A percentile compares a stretch with the other conserved stretches of the same genome.
Evolutionary conservation across 1,139 yeast species (phyloP).

Genomic region (Saccharomyces hybrid): DNA sequence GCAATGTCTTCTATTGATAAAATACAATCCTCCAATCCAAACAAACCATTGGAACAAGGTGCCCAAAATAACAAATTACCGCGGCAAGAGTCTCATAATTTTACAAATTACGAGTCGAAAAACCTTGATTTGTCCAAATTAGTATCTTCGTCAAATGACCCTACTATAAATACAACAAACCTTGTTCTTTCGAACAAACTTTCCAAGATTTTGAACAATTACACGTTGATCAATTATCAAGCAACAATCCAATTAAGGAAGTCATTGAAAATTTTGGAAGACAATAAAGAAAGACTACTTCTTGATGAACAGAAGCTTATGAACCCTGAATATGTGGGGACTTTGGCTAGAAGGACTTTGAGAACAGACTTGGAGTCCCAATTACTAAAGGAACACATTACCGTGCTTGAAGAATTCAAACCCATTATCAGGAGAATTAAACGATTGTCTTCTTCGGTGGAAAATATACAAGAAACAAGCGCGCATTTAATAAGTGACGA

Average conservation of each 20-base stretch:
- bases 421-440: conserved; percentile 41
- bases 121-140: conserved; percentile 4
- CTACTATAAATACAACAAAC: conserved; percentile 14
- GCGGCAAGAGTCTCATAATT: neutral
- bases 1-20: conserved; percentile 7
- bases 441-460: conserved; percentile 37
- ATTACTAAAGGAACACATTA: conserved; percentile 52
- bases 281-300: conserved; percentile 32
- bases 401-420: conserved; percentile 53
- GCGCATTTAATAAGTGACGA: conserved; percentile 30
- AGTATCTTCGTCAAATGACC: conserved; percentile 1
- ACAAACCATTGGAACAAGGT: neutral
- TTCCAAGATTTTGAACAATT: conserved; percentile 44
- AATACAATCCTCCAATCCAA: neutral
- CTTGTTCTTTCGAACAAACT: conserved; percentile 40
- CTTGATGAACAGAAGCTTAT: conserved; percentile 37
- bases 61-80: neutral
- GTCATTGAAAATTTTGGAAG: conserved; percentile 42
- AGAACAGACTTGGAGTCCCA: conserved; percentile 68
- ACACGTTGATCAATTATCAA: conserved; percentile 40
- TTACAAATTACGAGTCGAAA: neutral
- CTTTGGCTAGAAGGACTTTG: conserved; percentile 49
- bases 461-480: conserved; percentile 40
- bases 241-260: conserved; percentile 36
- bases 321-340: conserved; percentile 47